Evolutionary conservation across 305 asterid genomes (phyloP).

Genomic region (Plantago lanceolata): DNA sequence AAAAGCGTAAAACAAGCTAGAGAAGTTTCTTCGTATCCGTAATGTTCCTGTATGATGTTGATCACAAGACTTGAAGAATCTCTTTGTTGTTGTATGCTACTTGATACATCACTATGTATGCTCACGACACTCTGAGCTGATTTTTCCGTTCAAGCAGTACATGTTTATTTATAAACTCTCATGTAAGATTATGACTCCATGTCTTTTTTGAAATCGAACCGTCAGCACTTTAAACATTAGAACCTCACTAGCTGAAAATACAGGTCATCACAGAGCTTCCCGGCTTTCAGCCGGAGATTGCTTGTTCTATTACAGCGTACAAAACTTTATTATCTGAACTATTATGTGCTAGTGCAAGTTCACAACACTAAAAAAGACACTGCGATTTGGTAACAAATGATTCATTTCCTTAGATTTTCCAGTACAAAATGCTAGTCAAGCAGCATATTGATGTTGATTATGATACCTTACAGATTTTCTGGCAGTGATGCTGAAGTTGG

Average conservation of each 20-base stretch:
- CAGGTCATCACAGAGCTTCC: slow-evolving; percentile 24
- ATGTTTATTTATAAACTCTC: too few species aligned
- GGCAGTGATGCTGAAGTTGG: slow-evolving; percentile 33
- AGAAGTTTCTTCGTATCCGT: slow-evolving; percentile 19
- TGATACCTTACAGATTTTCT: slow-evolving; percentile 28
- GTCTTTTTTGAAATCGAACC: not conserved
- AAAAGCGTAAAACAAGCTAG: slow-evolving; percentile 28
- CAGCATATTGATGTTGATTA: not conserved
- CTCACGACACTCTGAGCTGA: not conserved
- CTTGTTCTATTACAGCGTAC: slow-evolving; percentile 5
- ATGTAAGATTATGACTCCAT: not conserved
- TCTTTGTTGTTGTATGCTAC: slow-evolving; percentile 2
- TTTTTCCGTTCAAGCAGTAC: too few species aligned
- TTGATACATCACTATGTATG: not conserved
- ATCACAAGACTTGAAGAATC: slow-evolving; percentile 9
- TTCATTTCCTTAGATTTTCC: not conserved
- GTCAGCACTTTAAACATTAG: slow-evolving; percentile 9
- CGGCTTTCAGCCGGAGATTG: slow-evolving; percentile 20
- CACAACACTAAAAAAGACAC: too few species aligned
- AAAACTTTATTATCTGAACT: not conserved
- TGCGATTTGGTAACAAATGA: too few species aligned
- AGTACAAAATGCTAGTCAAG: not conserved
- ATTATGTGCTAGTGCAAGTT: not conserved
- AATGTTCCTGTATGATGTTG: slow-evolving; percentile 14
- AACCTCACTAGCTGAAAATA: slow-evolving; percentile 21